Percentiles rank a stretch among this genome's conserved stretches.
These are phyloP conservation scores for Lactifluus rugatus DNA, from an alignment of 768 basidiomycete species.

Conservation along the genomic window DNA sequence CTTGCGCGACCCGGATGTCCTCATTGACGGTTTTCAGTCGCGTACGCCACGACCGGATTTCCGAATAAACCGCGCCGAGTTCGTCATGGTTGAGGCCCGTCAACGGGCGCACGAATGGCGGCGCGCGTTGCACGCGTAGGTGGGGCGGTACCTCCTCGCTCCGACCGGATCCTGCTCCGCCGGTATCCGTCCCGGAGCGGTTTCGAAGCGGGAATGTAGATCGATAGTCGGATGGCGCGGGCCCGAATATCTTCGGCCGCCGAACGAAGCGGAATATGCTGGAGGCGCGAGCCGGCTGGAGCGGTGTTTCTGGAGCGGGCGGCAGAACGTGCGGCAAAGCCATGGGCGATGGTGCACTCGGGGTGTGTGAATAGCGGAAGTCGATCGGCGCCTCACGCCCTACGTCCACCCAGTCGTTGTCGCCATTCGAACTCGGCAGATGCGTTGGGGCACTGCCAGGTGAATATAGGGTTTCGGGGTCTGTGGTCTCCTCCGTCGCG, in stretches of 20 bases:
- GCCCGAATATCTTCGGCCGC: constrained; percentile 20
- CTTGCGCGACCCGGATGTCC: constrained; percentile 62
- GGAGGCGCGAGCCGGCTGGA: constrained; percentile 12
- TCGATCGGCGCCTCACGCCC: constrained; percentile 36
- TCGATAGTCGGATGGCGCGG: constrained; percentile 30
- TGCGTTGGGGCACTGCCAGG: constrained; percentile 22
- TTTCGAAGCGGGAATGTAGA: constrained; percentile 58
- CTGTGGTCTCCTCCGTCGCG: constrained; percentile 4
- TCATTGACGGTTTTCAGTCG: constrained; percentile 61
- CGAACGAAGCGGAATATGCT: constrained; percentile 16
- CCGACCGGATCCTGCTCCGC: constrained; percentile 25
- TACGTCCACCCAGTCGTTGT: constrained; percentile 54
- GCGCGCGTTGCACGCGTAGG: constrained; percentile 54
- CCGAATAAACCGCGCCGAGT: constrained; percentile 54
- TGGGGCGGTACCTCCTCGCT: constrained; percentile 49
- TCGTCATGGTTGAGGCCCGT: constrained; percentile 60
- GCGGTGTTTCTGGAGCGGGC: constrained; percentile 18
- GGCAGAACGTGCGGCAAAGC: background rate
- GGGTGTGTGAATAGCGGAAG: constrained; percentile 23
- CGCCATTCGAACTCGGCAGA: constrained; percentile 15
- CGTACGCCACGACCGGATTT: constrained; percentile 63
- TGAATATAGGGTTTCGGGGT: constrained; percentile 20
- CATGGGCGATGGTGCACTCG: constrained; percentile 2
- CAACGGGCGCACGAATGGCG: constrained; percentile 67
- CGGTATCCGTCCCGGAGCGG: constrained; percentile 24